Base-by-base conservation (phyloP, 2,329 filamentous ascomycete genomes). In the Coniochaeta hoffmannii region DNA sequence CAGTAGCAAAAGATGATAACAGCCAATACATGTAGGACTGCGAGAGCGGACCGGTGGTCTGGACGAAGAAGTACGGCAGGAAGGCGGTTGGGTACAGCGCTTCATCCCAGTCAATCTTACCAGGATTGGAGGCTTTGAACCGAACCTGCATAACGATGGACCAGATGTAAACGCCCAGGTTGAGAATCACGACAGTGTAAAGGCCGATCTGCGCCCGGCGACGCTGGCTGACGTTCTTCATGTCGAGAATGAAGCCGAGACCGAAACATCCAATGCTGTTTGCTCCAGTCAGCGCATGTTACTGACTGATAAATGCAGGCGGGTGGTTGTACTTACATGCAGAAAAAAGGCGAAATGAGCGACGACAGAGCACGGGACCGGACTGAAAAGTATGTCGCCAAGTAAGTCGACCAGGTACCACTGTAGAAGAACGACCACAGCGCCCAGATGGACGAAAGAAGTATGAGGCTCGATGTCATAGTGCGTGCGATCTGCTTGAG, bases 121-220 rank as follows among this genome's bases (percentile, higher is more conserved):
- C 73, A 0, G 75, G 75, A 44, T 68, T 60, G 2, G 66, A 53
- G 31, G 38, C 57, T 32, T 73, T 69, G 59, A 77, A 77, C 19
- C 62, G 63, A 9, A 63, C 64, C 58, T 77, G 73, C 70, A 77
- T 77, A 19, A 75, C 65, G 53, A 77, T 76, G 1, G 74, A 76
- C 75, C 75, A 77, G 57, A 77, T 73, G 53, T 77, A 77, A 0
- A 76, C 75, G n/a, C 71, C 75, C 4, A 73, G 58, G 46, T 77
- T 78, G 7, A 75, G 68, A n/a, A 73, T 62, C 2, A 75, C 69
- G 5, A 77, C 73, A 3, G 67, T 71, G 57, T 71, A 72, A 7
- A 78, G 68, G 50, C 74, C 75, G 4, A 73, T 56, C 56, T 77
- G 74, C 15, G 74, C 76, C 12, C 76, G 69, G 19, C 75, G 72